These are phyloP conservation scores for Rhodotorula sp. DNA, from an alignment of 1,284 basidiomycete genomes.

Conservation along the genomic window DNA sequence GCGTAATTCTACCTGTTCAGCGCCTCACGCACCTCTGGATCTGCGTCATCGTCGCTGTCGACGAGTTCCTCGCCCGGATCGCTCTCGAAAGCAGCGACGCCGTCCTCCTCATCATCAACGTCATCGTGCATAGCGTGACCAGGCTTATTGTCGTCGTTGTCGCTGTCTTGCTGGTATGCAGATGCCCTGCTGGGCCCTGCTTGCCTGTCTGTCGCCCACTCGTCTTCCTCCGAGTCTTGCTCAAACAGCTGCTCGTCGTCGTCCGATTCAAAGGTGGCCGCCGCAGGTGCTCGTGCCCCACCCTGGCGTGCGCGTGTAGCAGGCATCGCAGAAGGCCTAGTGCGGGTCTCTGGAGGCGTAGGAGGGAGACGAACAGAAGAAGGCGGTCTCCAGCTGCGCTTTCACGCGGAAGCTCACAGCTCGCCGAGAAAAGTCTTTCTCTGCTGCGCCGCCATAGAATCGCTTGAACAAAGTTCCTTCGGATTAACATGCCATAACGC, in stretches of 20 bases:
- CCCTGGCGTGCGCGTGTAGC: neutral
- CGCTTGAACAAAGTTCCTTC: no score
- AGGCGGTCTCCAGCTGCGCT: no score
- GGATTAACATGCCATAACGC: no score
- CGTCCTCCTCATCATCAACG: slow-evolving; percentile 31
- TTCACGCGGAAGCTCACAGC: no score
- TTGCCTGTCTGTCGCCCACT: slow-evolving; percentile 31
- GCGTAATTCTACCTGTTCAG: no score
- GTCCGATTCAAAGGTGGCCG: neutral
- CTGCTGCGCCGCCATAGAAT: no score
- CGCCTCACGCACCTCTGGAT: slow-evolving; percentile 18
- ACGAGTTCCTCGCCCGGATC: slow-evolving; percentile 34
- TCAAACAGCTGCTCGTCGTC: slow-evolving; percentile 7
- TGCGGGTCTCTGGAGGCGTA: no score
- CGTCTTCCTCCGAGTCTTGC: slow-evolving; percentile 34
- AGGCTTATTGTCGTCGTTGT: slow-evolving; percentile 2
- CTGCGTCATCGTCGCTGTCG: slow-evolving; percentile 23
- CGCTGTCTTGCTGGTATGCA: neutral
- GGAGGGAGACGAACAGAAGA: no score
- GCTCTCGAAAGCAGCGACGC: slow-evolving; percentile 27
- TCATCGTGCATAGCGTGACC: slow-evolving; percentile 3
- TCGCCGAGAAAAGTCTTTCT: no score
- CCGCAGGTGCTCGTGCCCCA: neutral
- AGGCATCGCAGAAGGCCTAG: no score
- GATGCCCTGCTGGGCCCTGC: neutral